Evolutionary conservation across 2,329 filamentous ascomycete genomes (phyloP).

Genomic region (Penicillium frequentans): DNA sequence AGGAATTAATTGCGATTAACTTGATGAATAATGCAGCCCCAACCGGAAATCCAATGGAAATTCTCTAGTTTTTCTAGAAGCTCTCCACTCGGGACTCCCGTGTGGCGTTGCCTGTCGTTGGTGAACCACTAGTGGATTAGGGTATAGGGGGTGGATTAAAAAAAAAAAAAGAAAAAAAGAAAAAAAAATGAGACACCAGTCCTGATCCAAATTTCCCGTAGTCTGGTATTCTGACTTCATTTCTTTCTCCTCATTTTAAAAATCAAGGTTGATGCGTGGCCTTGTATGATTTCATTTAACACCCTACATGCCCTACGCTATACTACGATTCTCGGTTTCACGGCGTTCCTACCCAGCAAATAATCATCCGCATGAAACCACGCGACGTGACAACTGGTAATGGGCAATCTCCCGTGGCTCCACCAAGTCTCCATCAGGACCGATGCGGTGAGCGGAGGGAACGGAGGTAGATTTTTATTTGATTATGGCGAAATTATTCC

Average conservation of each 20-base stretch:
- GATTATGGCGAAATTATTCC: not conserved
- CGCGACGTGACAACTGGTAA: slow-evolving; percentile 24
- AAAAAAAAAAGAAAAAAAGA: not conserved
- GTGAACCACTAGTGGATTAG: slow-evolving; percentile 8
- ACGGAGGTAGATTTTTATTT: not conserved
- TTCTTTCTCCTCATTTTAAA: not conserved
- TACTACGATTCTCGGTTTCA: slow-evolving; percentile 9
- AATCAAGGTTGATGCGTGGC: not conserved
- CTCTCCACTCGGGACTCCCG: slow-evolving; percentile 19
- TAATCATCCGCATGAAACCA: slow-evolving; percentile 24
- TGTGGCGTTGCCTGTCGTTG: slow-evolving; percentile 10
- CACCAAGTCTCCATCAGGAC: slow-evolving; percentile 25
- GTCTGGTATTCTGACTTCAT: not conserved
- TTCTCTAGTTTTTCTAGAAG: slow-evolving; percentile 25
- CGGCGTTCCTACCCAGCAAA: slow-evolving; percentile 5
- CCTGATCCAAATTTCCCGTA: not conserved
- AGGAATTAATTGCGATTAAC: slow-evolving; percentile 22
- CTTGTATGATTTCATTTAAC: not conserved
- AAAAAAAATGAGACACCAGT: not conserved
- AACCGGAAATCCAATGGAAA: slow-evolving; percentile 27
- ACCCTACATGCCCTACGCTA: not conserved
- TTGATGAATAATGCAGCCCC: slow-evolving; percentile 21
- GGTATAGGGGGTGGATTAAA: slow-evolving; percentile 1
- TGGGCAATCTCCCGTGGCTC: slow-evolving; percentile 28
- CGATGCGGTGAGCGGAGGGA: slow-evolving; percentile 20